Conservation (phyloP, 2,329 filamentous ascomycete genomes). For the Dactylellina haptotyla region DNA sequence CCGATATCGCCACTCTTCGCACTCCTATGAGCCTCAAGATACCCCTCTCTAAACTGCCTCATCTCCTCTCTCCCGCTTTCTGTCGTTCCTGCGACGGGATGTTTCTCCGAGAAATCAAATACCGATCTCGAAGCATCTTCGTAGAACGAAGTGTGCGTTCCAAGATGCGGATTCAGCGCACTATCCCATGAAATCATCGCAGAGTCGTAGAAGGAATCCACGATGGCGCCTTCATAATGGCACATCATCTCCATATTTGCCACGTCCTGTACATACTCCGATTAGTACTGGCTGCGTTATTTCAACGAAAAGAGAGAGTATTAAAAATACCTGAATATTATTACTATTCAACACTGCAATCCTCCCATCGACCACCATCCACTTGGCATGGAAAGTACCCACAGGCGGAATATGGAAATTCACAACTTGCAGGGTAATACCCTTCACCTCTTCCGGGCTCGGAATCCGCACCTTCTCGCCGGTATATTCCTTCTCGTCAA, state of each 20-base stretch:
- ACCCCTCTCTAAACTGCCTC: constrained; percentile 5
- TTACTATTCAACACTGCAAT: constrained; percentile 79
- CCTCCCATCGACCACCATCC: constrained; percentile 78
- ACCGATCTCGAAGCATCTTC: constrained; percentile 14
- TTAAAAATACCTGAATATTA: constrained; percentile 69
- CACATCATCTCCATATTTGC: constrained; percentile 84
- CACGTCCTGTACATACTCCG: constrained; percentile 68
- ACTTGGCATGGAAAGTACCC: constrained; percentile 81
- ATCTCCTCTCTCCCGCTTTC: constrained; percentile 5
- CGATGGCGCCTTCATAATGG: constrained; percentile 78
- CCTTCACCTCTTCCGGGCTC: constrained; percentile 72
- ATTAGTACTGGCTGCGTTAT: too few species aligned
- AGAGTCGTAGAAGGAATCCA: constrained; percentile 79
- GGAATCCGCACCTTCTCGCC: constrained; percentile 71
- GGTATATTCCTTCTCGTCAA: constrained; percentile 70
- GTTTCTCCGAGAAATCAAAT: constrained; percentile 39
- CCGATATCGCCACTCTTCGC: constrained; percentile 10
- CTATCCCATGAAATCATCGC: constrained; percentile 78
- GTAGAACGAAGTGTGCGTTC: constrained; percentile 63
- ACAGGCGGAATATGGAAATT: constrained; percentile 76
- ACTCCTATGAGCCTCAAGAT: constrained; percentile 13
- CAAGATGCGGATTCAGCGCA: constrained; percentile 69
- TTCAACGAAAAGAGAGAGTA: background rate
- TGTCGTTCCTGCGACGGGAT: constrained; percentile 16
- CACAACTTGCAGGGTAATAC: constrained; percentile 76